Evolutionary conservation across 805 yeast species (phyloP), one percentile per base, ranked within the genome.

Genomic region (Metschnikowia rubicola): DNA sequence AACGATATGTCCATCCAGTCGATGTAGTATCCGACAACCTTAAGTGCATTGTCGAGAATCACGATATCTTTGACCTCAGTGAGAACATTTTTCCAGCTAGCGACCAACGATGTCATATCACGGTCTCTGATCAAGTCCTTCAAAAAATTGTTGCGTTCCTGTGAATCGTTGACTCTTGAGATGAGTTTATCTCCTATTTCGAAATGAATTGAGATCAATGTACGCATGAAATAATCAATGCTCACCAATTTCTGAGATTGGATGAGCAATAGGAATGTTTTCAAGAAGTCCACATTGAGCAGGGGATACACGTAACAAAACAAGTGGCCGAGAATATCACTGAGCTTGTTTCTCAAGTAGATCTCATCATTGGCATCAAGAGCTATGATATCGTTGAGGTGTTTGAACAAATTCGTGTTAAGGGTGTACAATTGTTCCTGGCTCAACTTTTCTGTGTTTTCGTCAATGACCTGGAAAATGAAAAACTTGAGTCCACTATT

Each of bases 101-200:
- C 63, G 0, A 89, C 78, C 57, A 92, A 67, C 9, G 70, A 64
- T 17, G 73, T 69, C 83, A 92, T 84, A 63, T 90, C 97, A 42
- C 80, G 75, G 10, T 75, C 74, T 65, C 99, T 78, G 55, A 94
- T 84, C 26, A 79, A 73, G 65, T 94, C 99, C 62, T 94, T 94
- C 51, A 94, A 72, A 37, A 71, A 66, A 55, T 78, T 84, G 64
- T 86, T 88, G 58, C 88, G 79, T 39, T 82, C 83, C 38, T 78
- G 79, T 12, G 75, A 65, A 21, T 78, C 79, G 54, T 80, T 80
- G 15, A 85, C 80, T 57, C 96, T 79, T 30, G 82, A 68, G 53
- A 90, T 86, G 55, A 91, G 77, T 61, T 87, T 94, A 64, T 94
- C 99, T 31, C 96, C 99, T 56, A 94, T 89, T 66, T 91, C 97